Percentiles rank a stretch among this genome's conserved stretches.
These are phyloP conservation scores for Elsinoe fawcettii DNA, from an alignment of 2,329 filamentous ascomycete genomes.

Conservation along the genomic window DNA sequence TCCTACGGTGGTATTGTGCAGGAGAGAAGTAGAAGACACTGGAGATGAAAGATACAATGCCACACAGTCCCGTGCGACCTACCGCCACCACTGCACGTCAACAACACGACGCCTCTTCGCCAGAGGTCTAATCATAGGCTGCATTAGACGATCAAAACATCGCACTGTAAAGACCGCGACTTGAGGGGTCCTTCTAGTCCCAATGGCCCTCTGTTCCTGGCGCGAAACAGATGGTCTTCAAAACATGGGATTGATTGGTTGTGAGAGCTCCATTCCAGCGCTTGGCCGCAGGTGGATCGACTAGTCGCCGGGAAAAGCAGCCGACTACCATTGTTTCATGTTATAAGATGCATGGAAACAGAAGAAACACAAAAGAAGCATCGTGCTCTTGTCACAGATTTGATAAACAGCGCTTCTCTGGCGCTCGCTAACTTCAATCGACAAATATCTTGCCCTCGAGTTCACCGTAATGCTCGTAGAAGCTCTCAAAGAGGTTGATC, in stretches of 20 bases:
- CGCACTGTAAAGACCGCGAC: background rate
- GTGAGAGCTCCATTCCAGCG: constrained; percentile 1
- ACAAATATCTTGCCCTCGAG: constrained; percentile 47
- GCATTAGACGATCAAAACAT: constrained; percentile 13
- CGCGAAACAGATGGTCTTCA: constrained; percentile 11
- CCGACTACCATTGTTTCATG: background rate
- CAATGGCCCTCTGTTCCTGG: background rate
- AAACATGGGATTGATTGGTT: constrained; percentile 4
- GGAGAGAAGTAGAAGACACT: background rate
- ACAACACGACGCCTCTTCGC: constrained; percentile 9
- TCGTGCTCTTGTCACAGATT: constrained; percentile 1
- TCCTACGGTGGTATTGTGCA: background rate
- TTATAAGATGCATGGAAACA: background rate
- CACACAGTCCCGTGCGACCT: background rate
- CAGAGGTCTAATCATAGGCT: constrained; percentile 11
- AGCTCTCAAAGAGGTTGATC: constrained; percentile 76
- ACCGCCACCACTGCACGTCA: constrained; percentile 5
- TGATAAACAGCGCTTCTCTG: constrained; percentile 10
- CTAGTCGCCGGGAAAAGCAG: constrained; percentile 4
- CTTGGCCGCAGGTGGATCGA: constrained; percentile 10
- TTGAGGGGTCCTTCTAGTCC: background rate
- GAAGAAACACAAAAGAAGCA: constrained; percentile 3
- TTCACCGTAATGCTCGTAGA: constrained; percentile 76
- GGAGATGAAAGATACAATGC: background rate
- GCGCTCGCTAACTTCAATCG: constrained; percentile 15